These are phyloP conservation scores for Fonsecaea nubica DNA, from an alignment of 2,329 filamentous ascomycete genomes.

Conservation along the genomic window DNA sequence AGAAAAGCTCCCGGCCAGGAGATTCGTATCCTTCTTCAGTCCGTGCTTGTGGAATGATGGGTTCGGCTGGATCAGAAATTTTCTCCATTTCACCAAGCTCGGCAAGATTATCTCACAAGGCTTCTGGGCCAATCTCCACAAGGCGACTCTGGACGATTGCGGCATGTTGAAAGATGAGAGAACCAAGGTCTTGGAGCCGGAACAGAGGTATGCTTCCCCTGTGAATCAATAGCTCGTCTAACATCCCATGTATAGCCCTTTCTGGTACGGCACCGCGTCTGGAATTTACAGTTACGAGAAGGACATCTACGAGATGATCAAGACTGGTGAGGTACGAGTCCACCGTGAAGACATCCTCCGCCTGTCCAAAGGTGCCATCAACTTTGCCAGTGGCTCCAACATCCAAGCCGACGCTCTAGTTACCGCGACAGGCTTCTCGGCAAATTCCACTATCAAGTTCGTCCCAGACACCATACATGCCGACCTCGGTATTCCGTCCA, in stretches of 20 bases:
- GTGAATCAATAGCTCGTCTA: background rate
- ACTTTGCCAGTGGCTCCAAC: slow-evolving; percentile 55
- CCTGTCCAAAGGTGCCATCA: slow-evolving; percentile 55
- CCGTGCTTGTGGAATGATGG: slow-evolving; percentile 74
- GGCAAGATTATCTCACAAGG: slow-evolving; percentile 56
- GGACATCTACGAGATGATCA: slow-evolving; percentile 64
- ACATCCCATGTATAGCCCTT: slow-evolving; percentile 43
- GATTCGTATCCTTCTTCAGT: slow-evolving; percentile 74
- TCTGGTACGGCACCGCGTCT: slow-evolving; percentile 62
- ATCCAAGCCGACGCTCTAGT: slow-evolving; percentile 60
- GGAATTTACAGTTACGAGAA: slow-evolving; percentile 67
- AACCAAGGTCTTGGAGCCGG: slow-evolving; percentile 51
- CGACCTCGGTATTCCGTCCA: slow-evolving; percentile 56
- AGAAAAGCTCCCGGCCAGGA: slow-evolving; percentile 70
- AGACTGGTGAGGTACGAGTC: slow-evolving; percentile 60
- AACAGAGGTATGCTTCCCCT: slow-evolving; percentile 41
- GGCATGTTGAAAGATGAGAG: slow-evolving; percentile 54
- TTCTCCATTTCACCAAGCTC: slow-evolving; percentile 60
- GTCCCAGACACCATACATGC: slow-evolving; percentile 51
- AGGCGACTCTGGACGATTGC: slow-evolving; percentile 57
- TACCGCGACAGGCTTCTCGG: slow-evolving; percentile 64
- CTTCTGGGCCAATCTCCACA: slow-evolving; percentile 62
- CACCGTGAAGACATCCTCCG: slow-evolving; percentile 62
- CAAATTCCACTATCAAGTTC: slow-evolving; percentile 58
- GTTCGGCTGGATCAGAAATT: slow-evolving; percentile 51